Evolutionary conservation across 2,329 filamentous ascomycete genomes (phyloP), one percentile per base, ranked within the genome.

Genomic region (Ophiostoma angusticollis): DNA sequence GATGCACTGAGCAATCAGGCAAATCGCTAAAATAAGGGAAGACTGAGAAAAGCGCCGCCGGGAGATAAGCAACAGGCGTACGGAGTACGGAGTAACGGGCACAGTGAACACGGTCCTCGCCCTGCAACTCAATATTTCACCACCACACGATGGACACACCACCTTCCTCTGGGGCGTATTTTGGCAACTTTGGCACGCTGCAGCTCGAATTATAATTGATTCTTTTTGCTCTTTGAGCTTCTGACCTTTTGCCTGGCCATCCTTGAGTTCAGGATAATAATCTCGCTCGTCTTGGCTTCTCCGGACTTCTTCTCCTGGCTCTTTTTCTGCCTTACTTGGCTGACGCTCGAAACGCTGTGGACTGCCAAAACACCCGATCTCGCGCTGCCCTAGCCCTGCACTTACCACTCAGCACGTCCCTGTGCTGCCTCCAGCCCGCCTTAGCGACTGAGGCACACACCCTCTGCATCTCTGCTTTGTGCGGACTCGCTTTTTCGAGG

Each of bases 401-500:
- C 29, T 25, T 6, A 13, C 9, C 12, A 18, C 18, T 22, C 4
- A 5, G 3, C 18, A 12, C 12, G 21, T 19, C 25, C 28, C 23
- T 23, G 18, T 39, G 37, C 37, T 29, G 21, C 31, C n/a, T 31
- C 37, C 17, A 23, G 31, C 11, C 37, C n/a, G n/a, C 14, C 30
- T 33, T 33, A 16, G 9, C 28, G 28, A 30, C 13, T 11, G 37
- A 39, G 37, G 30, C 30, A 32, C 30, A 24, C 30, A 24, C 31
- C 28, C 31, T 29, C 28, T 22, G n/a, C n/a, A n/a, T n/a, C n/a
- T n/a, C n/a, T n/a, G n/a, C n/a, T n/a, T n/a, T n/a, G n/a, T n/a
- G 18, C 11, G 30, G 3, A 27, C 17, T n/a, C 17, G 8, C 17
- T 32, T 32, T 14, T 18, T 5, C 13, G 5, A 12, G n/a, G n/a